A percentile compares a stretch with the other conserved stretches of the same genome.
phyloP scores from a whole-genome alignment of 2,329 filamentous ascomycete genomes.

The Fusarium coffeatum region DNA sequence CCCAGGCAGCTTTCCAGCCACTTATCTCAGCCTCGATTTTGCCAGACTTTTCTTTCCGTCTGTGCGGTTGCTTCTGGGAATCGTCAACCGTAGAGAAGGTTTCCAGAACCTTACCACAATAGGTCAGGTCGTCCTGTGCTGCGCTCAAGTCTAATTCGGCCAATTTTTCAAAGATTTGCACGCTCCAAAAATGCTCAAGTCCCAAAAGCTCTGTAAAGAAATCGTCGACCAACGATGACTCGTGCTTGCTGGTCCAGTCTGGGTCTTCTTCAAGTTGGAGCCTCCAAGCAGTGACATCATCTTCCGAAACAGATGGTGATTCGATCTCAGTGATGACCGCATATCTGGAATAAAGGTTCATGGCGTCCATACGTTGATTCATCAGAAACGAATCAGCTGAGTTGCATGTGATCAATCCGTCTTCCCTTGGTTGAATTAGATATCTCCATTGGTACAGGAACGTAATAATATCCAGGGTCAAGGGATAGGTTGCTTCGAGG shows the following conservation, averaged over 20 bases:
- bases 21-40: constrained; percentile 3
- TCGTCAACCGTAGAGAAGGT: neutral
- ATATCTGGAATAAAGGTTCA: neutral
- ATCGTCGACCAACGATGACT: constrained; percentile 6
- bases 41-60: neutral
- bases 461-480: neutral
- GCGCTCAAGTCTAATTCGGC: neutral
- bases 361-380: neutral
- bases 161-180: neutral
- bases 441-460: constrained; percentile 21
- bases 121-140: neutral
- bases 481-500: neutral
- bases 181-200: constrained; percentile 5
- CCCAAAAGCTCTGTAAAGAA: neutral
- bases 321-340: neutral
- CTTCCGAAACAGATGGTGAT: neutral
- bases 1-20: constrained; percentile 1
- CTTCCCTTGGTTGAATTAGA: neutral
- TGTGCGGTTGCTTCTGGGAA: neutral
- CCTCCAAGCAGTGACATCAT: neutral
- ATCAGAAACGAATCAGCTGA: neutral
- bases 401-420: neutral
- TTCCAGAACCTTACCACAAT: neutral
- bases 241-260: neutral
- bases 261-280: constrained; percentile 4